Conservation (phyloP, 2,329 filamentous ascomycete genomes). For the Diaporthe batatas region DNA sequence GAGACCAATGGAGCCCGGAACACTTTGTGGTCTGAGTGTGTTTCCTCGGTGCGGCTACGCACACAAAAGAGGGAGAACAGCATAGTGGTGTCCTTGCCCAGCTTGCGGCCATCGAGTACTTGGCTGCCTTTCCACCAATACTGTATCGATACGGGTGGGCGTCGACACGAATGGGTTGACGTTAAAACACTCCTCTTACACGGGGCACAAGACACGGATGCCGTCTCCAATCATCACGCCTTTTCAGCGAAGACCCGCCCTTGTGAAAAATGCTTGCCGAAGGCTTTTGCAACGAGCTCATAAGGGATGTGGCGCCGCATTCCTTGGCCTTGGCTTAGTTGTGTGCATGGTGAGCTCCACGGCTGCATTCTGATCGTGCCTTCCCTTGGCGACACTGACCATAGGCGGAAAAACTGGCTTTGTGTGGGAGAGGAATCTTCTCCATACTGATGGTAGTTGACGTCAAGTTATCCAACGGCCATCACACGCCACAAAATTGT, state of each 20-base stretch:
- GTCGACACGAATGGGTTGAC: neutral
- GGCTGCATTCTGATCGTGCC: constrained; percentile 5
- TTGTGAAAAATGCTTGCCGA: neutral
- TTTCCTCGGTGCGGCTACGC: neutral
- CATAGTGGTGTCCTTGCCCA: neutral
- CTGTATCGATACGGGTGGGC: neutral
- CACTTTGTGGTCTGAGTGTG: neutral
- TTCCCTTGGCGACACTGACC: constrained; percentile 28
- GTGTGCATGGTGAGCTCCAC: constrained; percentile 4
- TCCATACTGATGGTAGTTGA: neutral
- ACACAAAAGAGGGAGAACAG: no score
- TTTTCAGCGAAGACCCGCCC: neutral
- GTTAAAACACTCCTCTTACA: neutral
- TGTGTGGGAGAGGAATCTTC: neutral
- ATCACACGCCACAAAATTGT: constrained; percentile 11
- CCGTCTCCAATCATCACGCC: neutral
- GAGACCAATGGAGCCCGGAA: neutral
- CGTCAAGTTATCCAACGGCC: constrained; percentile 16
- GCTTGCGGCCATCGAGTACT: neutral
- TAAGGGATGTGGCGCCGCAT: constrained; percentile 22
- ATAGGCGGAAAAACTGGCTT: constrained; percentile 39
- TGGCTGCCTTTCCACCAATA: constrained; percentile 1
- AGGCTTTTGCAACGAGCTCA: neutral
- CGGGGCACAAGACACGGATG: neutral
- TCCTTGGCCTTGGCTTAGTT: neutral